A percentile compares a stretch with the other conserved stretches of the same genome.
phyloP scores from a whole-genome alignment of 2,329 filamentous ascomycete genomes.

The Alternaria sp. region DNA sequence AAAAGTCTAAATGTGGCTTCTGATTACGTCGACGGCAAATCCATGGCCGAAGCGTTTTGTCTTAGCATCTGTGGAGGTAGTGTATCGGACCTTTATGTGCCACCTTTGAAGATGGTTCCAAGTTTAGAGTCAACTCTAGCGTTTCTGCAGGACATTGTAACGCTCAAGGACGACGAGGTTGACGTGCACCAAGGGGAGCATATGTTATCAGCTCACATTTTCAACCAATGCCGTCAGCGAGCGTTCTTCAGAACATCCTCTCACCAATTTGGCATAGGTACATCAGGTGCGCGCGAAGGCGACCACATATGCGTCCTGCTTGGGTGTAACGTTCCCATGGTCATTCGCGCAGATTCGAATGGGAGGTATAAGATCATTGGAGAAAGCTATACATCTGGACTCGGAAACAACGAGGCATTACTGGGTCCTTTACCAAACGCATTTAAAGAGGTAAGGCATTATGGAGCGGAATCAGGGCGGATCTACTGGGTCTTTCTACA shows the following conservation, averaged over 20 bases:
- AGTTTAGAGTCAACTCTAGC: background rate
- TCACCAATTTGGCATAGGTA: background rate
- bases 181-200: too few relatives aligned
- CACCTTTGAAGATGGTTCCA: background rate
- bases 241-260: background rate
- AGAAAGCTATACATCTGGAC: background rate
- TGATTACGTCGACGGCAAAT: background rate
- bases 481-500: background rate
- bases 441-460: background rate
- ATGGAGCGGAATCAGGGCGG: background rate
- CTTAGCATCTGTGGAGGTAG: background rate
- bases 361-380: background rate
- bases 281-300: background rate
- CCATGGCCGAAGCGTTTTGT: background rate
- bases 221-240: background rate
- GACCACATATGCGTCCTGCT: background rate
- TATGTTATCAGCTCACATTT: fast-evolving
- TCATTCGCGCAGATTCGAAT: background rate
- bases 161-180: background rate
- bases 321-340: background rate
- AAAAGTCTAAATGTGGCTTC: background rate
- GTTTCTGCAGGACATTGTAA: background rate
- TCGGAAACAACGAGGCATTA: background rate
- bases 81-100: background rate
- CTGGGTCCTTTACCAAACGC: background rate